Evolutionary conservation across 257 asterid genomes (phyloP), one percentile per base, ranked within the genome.

Genomic region (Solanum arcanum): DNA sequence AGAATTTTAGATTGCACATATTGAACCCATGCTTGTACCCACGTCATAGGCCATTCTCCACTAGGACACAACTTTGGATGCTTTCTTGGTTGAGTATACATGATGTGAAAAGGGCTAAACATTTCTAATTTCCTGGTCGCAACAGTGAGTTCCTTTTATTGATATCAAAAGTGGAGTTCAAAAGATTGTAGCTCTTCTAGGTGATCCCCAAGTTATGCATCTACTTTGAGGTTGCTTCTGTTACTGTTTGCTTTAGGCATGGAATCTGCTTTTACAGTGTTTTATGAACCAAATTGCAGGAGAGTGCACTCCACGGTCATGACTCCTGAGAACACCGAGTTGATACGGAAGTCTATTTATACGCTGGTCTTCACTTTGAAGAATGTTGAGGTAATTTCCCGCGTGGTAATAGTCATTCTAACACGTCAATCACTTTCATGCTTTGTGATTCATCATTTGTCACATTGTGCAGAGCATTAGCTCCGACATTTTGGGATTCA

Each of bases 261-360:
- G 66, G 25, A 33, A 80, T 31, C 62, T 49, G 41, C 68, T 47
- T 52, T 52, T 29, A 10, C 21, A 25, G 18, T 49, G 41, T 47
- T 29, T 47, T 80, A 29, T 80, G 69, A 47, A 29, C 85, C 83
- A 88, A 80, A 88, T 68, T 91, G 88, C 98, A 97, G 99, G 89
- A 92, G 87, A 92, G 95, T 93, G 87, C 97, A 95, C 62, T 94
- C 95, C 13, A 86, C 98, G 23, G 91, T 97, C 46, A 86, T 95
- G 97, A 95, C 99, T 87, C 98, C 98, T 5, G 99, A 97, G 89
- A 97, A 95, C 93, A 94, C 95, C 7, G 98, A 97, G 86, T 83
- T 96, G 75, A 93, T 97, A 83, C 98, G 94, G 89, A 97, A 97
- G 92, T 97, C 97, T 37, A 91, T 97, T n/a, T 91, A 94, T 88